Conservation (phyloP, 129 eudicot species). For the Sambucus nigra region DNA sequence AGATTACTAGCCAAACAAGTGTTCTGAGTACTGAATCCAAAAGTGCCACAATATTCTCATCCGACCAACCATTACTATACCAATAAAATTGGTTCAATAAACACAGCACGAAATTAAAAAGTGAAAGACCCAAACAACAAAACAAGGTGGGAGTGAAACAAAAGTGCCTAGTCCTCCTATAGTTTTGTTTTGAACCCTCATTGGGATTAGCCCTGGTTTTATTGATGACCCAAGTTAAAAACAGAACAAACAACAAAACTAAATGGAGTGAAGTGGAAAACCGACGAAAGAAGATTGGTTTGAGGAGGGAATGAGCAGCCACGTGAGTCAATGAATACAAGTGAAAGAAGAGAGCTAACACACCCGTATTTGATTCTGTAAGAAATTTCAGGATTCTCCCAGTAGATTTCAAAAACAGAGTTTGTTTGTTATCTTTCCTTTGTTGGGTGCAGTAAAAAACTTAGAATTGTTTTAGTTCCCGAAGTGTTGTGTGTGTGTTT, state of each 20-base stretch:
- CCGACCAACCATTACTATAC: constrained; percentile 46
- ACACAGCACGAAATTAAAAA: constrained; percentile 38
- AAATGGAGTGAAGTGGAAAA: constrained; percentile 31
- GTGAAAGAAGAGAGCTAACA: too few relatives aligned
- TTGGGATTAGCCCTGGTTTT: constrained; percentile 2
- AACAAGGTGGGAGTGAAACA: constrained; percentile 30
- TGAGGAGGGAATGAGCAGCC: constrained; percentile 6
- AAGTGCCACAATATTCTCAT: constrained; percentile 31
- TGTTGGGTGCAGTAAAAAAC: too few relatives aligned
- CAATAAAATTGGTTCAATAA: constrained; percentile 37
- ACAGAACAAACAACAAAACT: constrained; percentile 25
- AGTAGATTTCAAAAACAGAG: too few relatives aligned
- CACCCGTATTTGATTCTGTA: too few relatives aligned
- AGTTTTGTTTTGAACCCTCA: constrained; percentile 16
- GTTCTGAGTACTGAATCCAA: constrained; percentile 28
- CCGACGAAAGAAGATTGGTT: constrained; percentile 27
- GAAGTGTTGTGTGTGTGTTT: too few relatives aligned
- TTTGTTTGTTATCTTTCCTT: too few relatives aligned
- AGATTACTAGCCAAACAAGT: constrained; percentile 43
- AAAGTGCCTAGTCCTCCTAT: constrained; percentile 9
- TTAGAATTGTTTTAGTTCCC: too few relatives aligned
- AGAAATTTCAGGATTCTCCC: too few relatives aligned
- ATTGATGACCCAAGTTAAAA: constrained; percentile 25
- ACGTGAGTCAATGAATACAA: too few relatives aligned
- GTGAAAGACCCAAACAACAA: constrained; percentile 30